These are phyloP conservation scores for Buxus sempervirens DNA, from an alignment of 164 flowering plant species.

Conservation along the genomic window DNA sequence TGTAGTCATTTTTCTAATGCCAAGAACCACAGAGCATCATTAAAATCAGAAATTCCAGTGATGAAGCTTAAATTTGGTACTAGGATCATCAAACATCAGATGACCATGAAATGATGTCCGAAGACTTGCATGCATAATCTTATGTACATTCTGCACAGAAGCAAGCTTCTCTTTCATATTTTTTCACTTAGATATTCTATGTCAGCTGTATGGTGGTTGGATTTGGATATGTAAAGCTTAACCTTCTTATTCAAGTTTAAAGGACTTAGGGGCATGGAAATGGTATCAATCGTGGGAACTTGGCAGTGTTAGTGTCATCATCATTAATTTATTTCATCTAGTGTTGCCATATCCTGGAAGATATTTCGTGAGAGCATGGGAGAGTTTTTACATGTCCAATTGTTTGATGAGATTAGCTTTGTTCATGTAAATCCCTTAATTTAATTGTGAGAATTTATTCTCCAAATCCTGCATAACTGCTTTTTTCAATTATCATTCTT, in stretches of 20 bases:
- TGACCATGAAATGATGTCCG: neutral
- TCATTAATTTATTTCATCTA: neutral
- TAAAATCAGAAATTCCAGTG: neutral
- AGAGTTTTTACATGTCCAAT: neutral
- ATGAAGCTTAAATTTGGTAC: neutral
- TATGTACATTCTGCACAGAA: neutral
- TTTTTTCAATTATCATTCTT: neutral
- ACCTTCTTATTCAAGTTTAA: neutral
- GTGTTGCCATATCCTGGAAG: neutral
- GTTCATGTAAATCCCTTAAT: neutral
- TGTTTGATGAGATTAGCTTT: neutral
- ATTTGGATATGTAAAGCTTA: neutral
- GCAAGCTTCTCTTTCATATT: no score
- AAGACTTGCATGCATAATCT: neutral
- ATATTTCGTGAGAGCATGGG: neutral
- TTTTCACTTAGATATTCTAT: neutral
- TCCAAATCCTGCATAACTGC: neutral
- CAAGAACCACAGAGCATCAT: neutral
- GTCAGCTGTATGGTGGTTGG: neutral
- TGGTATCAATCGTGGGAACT: no score
- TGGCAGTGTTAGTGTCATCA: no score
- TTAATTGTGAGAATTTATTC: neutral
- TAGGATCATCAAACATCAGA: neutral
- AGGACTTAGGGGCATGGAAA: neutral
- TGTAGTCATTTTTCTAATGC: neutral